These are phyloP conservation scores for Pseudogymnoascus sp. DNA, from an alignment of 2,329 filamentous ascomycete genomes.

Conservation along the genomic window DNA sequence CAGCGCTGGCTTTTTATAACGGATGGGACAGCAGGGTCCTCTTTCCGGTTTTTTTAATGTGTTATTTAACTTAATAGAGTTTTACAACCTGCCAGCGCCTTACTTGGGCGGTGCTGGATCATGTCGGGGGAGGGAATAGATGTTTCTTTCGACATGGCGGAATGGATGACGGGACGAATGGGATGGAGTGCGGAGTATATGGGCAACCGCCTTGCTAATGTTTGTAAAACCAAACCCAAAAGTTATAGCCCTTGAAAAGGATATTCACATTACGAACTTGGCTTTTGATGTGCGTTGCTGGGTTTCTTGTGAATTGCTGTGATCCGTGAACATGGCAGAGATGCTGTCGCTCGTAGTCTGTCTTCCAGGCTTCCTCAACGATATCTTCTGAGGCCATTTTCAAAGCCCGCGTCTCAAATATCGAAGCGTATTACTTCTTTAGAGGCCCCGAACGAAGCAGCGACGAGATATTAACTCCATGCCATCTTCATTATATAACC, in stretches of 20 bases:
- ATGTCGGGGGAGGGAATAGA: slow-evolving; percentile 4
- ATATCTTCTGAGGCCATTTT: background rate
- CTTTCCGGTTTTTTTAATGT: slow-evolving; percentile 7
- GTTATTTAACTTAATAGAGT: slow-evolving; percentile 7
- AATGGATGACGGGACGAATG: slow-evolving; percentile 11
- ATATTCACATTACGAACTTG: background rate
- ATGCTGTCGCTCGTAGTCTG: background rate
- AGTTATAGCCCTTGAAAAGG: slow-evolving; percentile 4
- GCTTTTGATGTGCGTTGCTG: background rate
- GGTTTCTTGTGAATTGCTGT: background rate
- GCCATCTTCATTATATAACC: background rate
- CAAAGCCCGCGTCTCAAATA: background rate
- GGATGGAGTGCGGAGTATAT: slow-evolving; percentile 10
- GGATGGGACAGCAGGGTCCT: background rate
- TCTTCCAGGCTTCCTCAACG: background rate
- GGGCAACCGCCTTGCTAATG: slow-evolving; percentile 12
- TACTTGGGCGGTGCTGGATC: slow-evolving; percentile 10
- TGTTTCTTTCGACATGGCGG: slow-evolving; percentile 6
- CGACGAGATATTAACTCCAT: background rate
- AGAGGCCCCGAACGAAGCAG: background rate
- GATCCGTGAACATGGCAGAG: background rate
- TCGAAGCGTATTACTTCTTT: background rate
- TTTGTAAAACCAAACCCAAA: slow-evolving; percentile 11
- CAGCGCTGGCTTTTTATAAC: slow-evolving; percentile 6
- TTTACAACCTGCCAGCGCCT: slow-evolving; percentile 7